Evolutionary conservation across 2,329 filamentous ascomycete genomes (phyloP), one percentile per base, ranked within the genome.

Genomic region (Neopestalotiopsis sp.): DNA sequence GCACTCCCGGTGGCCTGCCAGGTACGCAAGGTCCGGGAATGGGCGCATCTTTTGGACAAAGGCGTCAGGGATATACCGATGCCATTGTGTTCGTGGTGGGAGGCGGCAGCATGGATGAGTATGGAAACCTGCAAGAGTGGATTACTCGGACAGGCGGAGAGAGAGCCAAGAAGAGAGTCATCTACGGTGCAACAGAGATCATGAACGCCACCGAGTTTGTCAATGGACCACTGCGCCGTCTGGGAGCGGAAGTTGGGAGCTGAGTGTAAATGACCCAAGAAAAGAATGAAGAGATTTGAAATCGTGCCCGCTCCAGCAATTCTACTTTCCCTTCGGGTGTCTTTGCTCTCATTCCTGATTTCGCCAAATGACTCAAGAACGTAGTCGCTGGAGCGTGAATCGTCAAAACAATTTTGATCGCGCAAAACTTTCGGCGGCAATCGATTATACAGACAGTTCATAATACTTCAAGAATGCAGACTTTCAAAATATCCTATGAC

Each of bases 71-170:
- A 0, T 98, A 95, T 80, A 93, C 90, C 63, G 95, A 97, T 76
- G 93, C 94, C 1, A 91, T 97, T 67, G 94, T 97, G n/a, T 97
- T 98, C 78, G 95, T 94, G 0, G 94, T 97, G 3, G 96, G 96
- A 4, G 96, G 97, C 61, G 96, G 96, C 57, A 98, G 94, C 78
- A 98, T 99, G 93, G 96, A 99, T 75, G 96, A 99, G 80, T 99
- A 98, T 78, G 95, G 95, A 24, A 99, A 99, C 80, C 80, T 99
- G 78, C 94, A 97, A 78, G 96, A 98, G 78, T 99, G 96, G 96
- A 94, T 95, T 4, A 90, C 89, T 79, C 88, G 95, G 72, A 94
- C 94, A 4, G 85, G 86, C 62, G 89, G 89, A 14, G 88, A 89
- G 67, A 87, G 89, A 9, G 86, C 89, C 28, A 92, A 89, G 79